phyloP scores from a whole-genome alignment of 2,329 filamentous ascomycete species.

The Fusarium sp. region DNA sequence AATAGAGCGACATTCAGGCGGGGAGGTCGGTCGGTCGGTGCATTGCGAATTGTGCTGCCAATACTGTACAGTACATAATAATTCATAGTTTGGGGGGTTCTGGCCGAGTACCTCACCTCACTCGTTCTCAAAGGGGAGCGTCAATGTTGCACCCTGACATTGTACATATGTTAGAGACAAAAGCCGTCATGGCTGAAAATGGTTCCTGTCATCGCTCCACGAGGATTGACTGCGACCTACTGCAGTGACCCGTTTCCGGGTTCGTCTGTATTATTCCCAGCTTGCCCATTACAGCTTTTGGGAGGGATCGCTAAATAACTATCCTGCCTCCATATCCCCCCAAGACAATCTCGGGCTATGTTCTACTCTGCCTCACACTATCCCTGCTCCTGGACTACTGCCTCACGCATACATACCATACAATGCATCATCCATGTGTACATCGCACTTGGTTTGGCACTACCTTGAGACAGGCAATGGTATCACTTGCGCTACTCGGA shows the following conservation, averaged over 20 bases:
- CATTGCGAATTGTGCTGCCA: slow-evolving; percentile 25
- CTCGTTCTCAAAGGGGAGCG: slow-evolving; percentile 20
- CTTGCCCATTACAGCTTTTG: slow-evolving; percentile 13
- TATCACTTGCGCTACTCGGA: slow-evolving; percentile 43
- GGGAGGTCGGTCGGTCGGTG: slow-evolving; percentile 32
- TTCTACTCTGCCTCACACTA: slow-evolving; percentile 36
- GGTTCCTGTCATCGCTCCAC: slow-evolving; percentile 28
- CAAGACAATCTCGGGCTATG: slow-evolving; percentile 47
- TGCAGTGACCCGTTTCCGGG: slow-evolving; percentile 32
- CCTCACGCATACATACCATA: slow-evolving; percentile 41
- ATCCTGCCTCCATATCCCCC: slow-evolving; percentile 20
- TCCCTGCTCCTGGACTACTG: slow-evolving; percentile 38
- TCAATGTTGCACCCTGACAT: slow-evolving; percentile 34
- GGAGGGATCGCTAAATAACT: slow-evolving; percentile 30
- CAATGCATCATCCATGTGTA: slow-evolving; percentile 25
- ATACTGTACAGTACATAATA: too few relatives aligned
- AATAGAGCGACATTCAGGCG: slow-evolving; percentile 12
- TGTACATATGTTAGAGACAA: slow-evolving; percentile 20
- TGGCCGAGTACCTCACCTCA: slow-evolving; percentile 41
- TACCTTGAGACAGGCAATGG: slow-evolving; percentile 47
- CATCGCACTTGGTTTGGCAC: slow-evolving; percentile 41
- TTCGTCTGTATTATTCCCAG: slow-evolving; percentile 25
- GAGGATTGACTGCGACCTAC: slow-evolving; percentile 31
- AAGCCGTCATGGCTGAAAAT: slow-evolving; percentile 32
- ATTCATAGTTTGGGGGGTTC: slow-evolving; percentile 44